phyloP scores from a whole-genome alignment of 2,329 filamentous ascomycete genomes.

The Colletotrichum tropicale region DNA sequence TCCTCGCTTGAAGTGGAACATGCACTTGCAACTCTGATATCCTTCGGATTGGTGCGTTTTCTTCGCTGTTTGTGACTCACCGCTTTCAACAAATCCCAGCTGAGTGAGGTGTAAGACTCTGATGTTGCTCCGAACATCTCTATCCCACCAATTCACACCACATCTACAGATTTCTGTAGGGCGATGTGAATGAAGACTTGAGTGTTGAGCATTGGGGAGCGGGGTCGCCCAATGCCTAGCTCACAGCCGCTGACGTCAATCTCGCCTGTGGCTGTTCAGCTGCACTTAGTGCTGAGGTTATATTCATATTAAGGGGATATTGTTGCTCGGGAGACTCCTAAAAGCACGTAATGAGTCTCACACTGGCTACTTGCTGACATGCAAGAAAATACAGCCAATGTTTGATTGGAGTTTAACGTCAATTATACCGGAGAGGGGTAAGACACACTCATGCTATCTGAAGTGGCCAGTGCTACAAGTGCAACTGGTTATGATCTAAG shows the following conservation, averaged over 20 bases:
- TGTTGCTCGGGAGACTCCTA: neutral
- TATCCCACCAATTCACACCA: neutral
- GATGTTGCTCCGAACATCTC: neutral
- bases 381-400: neutral
- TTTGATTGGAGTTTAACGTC: accelerated
- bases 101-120: neutral
- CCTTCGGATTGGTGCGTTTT: neutral
- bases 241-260: neutral
- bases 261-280: neutral
- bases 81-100: accelerated
- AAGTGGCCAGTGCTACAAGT: neutral
- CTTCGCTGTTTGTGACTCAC: neutral
- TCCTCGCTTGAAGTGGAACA: neutral
- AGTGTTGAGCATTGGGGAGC: neutral
- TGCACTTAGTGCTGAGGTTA: neutral
- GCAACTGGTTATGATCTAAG: neutral
- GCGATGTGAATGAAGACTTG: accelerated
- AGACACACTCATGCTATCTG: neutral
- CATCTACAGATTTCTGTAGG: neutral
- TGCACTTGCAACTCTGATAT: neutral
- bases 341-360: neutral
- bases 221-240: neutral
- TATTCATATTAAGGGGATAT: neutral
- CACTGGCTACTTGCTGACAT: neutral
- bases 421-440: neutral